phyloP scores from a whole-genome alignment of 2,329 filamentous ascomycete genomes.

The Alternaria sp. region DNA sequence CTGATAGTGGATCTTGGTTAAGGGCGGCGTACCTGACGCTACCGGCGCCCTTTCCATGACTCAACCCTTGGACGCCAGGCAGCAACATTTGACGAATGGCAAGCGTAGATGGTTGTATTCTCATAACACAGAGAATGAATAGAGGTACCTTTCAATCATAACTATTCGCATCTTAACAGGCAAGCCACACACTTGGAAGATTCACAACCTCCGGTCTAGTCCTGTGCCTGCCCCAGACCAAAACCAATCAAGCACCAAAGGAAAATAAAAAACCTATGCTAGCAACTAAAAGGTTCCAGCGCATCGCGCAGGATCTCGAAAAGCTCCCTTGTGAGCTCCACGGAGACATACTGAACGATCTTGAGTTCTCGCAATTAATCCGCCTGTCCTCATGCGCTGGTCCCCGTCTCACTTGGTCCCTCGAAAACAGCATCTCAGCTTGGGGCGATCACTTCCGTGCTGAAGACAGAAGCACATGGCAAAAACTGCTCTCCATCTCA shows the following conservation, averaged over 20 bases:
- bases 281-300: slow-evolving; percentile 2
- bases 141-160: background rate
- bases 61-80: background rate
- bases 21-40: background rate
- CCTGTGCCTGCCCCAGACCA: background rate
- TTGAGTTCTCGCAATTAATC: slow-evolving; percentile 18
- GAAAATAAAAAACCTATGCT: background rate
- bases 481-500: slow-evolving; percentile 7
- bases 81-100: background rate
- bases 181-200: background rate
- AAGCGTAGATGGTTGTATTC: background rate
- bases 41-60: background rate
- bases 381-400: slow-evolving; percentile 13
- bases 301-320: slow-evolving; percentile 16
- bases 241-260: background rate
- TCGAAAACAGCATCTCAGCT: slow-evolving; percentile 11
- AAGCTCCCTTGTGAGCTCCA: slow-evolving; percentile 19
- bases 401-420: slow-evolving; percentile 14
- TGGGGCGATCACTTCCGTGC: slow-evolving; percentile 8
- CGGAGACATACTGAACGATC: slow-evolving; percentile 2
- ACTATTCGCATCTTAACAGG: background rate
- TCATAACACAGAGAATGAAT: background rate
- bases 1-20: background rate
- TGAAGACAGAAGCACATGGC: background rate
- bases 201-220: background rate